Percentiles rank a stretch among this genome's conserved stretches.
Conservation (phyloP, 805 yeast species). For the Ogataea trehaloabstinens region DNA sequence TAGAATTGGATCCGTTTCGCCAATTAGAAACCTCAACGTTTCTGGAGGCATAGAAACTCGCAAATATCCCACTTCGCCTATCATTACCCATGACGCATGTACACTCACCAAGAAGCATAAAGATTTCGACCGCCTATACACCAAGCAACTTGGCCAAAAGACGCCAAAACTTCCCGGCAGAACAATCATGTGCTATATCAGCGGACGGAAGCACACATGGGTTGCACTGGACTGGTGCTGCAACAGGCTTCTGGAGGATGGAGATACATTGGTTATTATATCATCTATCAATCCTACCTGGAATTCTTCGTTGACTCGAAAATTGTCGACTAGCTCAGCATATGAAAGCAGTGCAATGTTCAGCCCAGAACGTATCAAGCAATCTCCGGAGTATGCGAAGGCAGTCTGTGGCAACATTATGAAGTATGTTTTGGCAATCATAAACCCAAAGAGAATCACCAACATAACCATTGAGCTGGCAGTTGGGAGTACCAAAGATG, state of each 20-base stretch:
- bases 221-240: constrained; percentile 74
- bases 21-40: constrained; percentile 13
- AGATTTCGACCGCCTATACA: constrained; percentile 46
- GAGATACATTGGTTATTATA: constrained; percentile 65
- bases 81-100: constrained; percentile 38
- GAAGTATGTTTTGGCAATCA: constrained; percentile 48
- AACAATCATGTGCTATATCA: constrained; percentile 58
- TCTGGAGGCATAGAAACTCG: constrained; percentile 11
- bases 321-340: constrained; percentile 16
- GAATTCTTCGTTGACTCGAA: constrained; percentile 22
- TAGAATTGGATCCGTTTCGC: constrained; percentile 23
- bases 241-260: constrained; percentile 51
- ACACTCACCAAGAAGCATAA: constrained; percentile 47
- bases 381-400: constrained; percentile 47
- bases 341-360: constrained; percentile 8
- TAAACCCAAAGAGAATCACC: constrained; percentile 44
- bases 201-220: constrained; percentile 80
- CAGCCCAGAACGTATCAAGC: constrained; percentile 36
- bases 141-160: constrained; percentile 32
- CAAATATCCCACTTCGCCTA: constrained; percentile 36
- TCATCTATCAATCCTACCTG: constrained; percentile 44
- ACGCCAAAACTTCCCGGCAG: constrained; percentile 45
- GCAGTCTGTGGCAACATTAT: constrained; percentile 47
- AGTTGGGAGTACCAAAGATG: constrained; percentile 54
- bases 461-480: constrained; percentile 60